Evolutionary conservation across 805 yeast species (phyloP).

Genomic region (Wickerhamomyces xylosicus): DNA sequence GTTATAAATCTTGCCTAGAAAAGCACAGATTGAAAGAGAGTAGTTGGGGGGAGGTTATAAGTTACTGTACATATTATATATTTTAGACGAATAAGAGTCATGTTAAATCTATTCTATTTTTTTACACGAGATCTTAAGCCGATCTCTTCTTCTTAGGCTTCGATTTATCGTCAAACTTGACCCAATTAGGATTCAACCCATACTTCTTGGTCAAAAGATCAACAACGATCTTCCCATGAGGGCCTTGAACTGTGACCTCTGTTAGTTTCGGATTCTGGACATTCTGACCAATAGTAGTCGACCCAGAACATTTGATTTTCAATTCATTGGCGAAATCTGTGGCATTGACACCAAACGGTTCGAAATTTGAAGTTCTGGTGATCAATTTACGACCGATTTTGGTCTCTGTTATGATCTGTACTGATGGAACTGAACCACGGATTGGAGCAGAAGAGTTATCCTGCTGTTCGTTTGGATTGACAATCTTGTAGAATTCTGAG

Average conservation of each 20-base stretch:
- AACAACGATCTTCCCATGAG: slow-evolving; percentile 58
- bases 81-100: too few relatives aligned
- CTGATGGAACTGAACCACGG: slow-evolving; percentile 61
- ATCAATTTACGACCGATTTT: slow-evolving; percentile 76
- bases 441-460: slow-evolving; percentile 29
- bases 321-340: slow-evolving; percentile 57
- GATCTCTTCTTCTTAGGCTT: slow-evolving; percentile 39
- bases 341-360: slow-evolving; percentile 54
- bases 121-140: too few relatives aligned
- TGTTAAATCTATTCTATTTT: too few relatives aligned
- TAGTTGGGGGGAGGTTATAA: too few relatives aligned
- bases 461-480: slow-evolving; percentile 26
- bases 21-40: too few relatives aligned
- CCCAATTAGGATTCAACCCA: slow-evolving; percentile 60
- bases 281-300: slow-evolving; percentile 62
- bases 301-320: slow-evolving; percentile 79
- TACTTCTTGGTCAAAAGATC: slow-evolving; percentile 43
- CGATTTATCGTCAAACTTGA: slow-evolving; percentile 52
- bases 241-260: slow-evolving; percentile 87
- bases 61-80: too few relatives aligned
- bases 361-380: slow-evolving; percentile 64
- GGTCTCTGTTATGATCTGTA: slow-evolving; percentile 58
- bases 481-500: slow-evolving; percentile 38
- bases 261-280: slow-evolving; percentile 40
- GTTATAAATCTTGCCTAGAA: slow-evolving; percentile 39